Conservation (phyloP, 2,329 filamentous ascomycete genomes). For the Cercospora sp. region DNA sequence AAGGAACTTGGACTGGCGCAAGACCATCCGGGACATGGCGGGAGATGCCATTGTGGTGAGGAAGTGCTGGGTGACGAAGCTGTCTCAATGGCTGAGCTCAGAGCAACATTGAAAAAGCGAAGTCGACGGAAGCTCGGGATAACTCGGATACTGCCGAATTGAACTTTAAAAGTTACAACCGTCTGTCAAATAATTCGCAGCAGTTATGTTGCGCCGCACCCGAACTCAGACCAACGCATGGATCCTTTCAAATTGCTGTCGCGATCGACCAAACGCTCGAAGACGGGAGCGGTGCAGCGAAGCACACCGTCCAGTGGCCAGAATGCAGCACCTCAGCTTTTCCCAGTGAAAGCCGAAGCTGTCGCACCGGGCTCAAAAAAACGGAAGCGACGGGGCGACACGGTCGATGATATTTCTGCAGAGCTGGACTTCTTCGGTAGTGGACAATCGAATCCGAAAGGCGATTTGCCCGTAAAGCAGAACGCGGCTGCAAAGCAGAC, state of each 20-base stretch:
- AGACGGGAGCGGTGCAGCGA: constrained; percentile 41
- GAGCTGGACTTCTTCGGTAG: constrained; percentile 50
- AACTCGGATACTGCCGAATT: too few relatives aligned
- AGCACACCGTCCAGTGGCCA: constrained; percentile 66
- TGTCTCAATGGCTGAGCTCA: constrained; percentile 4
- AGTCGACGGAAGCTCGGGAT: too few relatives aligned
- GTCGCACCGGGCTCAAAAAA: constrained; percentile 38
- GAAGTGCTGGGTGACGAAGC: constrained; percentile 22
- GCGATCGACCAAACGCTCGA: constrained; percentile 63
- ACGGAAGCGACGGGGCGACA: constrained; percentile 44
- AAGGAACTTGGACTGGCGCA: constrained; percentile 47
- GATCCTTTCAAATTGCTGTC: constrained; percentile 74
- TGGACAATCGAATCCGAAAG: not conserved
- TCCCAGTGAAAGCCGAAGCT: constrained; percentile 39
- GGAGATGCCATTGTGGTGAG: constrained; percentile 47
- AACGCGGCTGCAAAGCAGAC: not conserved
- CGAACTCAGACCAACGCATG: constrained; percentile 48
- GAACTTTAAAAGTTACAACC: not conserved
- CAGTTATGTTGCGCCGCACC: not conserved
- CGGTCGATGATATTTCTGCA: constrained; percentile 31
- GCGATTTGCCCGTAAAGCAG: too few relatives aligned
- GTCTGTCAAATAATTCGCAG: not conserved
- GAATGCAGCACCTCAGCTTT: constrained; percentile 68
- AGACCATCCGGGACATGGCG: constrained; percentile 49
- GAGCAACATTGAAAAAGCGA: too few relatives aligned